phyloP scores from a whole-genome alignment of 2,329 filamentous ascomycete genomes.

The Trichoderma polysporum region DNA sequence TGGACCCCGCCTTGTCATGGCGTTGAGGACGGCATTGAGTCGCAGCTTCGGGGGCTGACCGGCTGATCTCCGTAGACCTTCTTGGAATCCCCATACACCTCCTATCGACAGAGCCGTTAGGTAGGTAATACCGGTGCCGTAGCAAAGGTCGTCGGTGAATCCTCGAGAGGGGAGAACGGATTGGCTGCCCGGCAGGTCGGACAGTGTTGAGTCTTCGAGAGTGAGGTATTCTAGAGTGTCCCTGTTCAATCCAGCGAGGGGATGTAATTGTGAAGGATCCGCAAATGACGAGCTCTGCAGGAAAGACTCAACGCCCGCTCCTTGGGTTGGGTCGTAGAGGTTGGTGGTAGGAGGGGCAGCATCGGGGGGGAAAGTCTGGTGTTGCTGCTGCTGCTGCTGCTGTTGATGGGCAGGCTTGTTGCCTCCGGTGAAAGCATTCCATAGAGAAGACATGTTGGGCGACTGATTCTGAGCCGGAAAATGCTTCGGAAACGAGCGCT shows the following conservation, averaged over 20 bases:
- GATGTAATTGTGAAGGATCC: slow-evolving; percentile 87
- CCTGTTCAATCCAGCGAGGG: slow-evolving; percentile 88
- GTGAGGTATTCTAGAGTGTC: slow-evolving; percentile 93
- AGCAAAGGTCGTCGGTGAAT: slow-evolving; percentile 97
- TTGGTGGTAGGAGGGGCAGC: slow-evolving; percentile 48
- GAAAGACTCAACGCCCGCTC: slow-evolving; percentile 83
- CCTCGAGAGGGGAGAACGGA: slow-evolving; percentile 91
- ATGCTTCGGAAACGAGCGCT: background rate
- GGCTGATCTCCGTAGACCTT: slow-evolving; percentile 79
- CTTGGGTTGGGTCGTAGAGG: slow-evolving; percentile 69
- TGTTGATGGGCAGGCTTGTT: slow-evolving; percentile 48
- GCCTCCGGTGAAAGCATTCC: slow-evolving; percentile 62
- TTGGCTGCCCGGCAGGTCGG: slow-evolving; percentile 79
- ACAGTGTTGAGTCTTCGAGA: slow-evolving; percentile 87
- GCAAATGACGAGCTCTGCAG: slow-evolving; percentile 73
- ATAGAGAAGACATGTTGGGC: slow-evolving; percentile 55
- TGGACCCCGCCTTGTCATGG: slow-evolving; percentile 86
- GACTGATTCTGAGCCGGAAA: background rate
- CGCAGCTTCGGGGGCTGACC: slow-evolving; percentile 82
- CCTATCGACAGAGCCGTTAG: slow-evolving; percentile 81
- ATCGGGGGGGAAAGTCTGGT: slow-evolving; percentile 22
- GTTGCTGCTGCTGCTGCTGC: slow-evolving; percentile 37
- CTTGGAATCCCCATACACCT: slow-evolving; percentile 87
- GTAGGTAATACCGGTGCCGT: slow-evolving; percentile 94
- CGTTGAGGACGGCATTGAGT: slow-evolving; percentile 92